Evolutionary conservation across 331 rosid genomes (phyloP).

Genomic region (Malus hybrid): DNA sequence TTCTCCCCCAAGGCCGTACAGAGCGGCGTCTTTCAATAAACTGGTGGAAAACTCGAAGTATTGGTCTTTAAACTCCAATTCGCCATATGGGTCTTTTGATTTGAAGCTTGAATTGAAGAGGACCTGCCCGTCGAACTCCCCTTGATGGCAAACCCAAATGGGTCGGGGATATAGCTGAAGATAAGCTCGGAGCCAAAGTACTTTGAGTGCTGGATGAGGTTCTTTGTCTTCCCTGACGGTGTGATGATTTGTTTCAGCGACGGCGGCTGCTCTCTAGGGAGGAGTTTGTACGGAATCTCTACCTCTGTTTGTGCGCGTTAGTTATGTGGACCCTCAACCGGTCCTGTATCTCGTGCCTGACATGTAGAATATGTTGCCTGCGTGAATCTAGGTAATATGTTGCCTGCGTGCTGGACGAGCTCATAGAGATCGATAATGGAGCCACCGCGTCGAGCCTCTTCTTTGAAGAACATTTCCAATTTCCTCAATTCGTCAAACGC

Average conservation of each 20-base stretch:
- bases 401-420: constrained; percentile 97
- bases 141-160: constrained; percentile 62
- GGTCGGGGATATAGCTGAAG: constrained; percentile 64
- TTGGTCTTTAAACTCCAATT: constrained; percentile 81
- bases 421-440: constrained; percentile 93
- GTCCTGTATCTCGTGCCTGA: constrained; percentile 62
- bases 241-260: constrained; percentile 32
- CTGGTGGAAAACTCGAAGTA: constrained; percentile 85
- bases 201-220: constrained; percentile 36
- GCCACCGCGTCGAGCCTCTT: constrained; percentile 97
- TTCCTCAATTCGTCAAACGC: constrained; percentile 96
- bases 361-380: too few relatives aligned
- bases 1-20: constrained; percentile 85
- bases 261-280: constrained; percentile 73
- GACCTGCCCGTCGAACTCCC: constrained; percentile 63
- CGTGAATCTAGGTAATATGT: constrained; percentile 73
- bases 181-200: constrained; percentile 54
- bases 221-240: constrained; percentile 20
- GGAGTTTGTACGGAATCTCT: constrained; percentile 81
- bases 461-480: constrained; percentile 89
- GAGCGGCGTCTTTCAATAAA: constrained; percentile 61
- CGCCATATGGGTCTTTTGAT: constrained; percentile 46
- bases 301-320: constrained; percentile 65
- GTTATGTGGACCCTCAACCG: constrained; percentile 82
- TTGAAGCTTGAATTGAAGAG: constrained; percentile 56